Percentiles rank a stretch among this genome's conserved stretches.
Conservation (phyloP, 345 rosid species). For the Kandelia obovata region DNA sequence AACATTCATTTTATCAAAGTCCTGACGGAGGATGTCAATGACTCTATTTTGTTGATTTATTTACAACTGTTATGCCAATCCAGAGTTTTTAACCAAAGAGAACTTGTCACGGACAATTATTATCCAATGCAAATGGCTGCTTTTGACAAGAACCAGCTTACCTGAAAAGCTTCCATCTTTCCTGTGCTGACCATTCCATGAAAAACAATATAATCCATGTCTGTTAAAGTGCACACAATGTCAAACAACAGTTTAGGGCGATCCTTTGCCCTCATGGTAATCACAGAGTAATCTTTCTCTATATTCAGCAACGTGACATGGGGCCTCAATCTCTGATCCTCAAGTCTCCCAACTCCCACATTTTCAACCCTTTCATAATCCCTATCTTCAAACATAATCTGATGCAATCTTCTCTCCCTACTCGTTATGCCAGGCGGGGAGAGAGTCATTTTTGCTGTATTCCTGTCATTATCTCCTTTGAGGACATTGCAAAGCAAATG, state of each 20-base stretch:
- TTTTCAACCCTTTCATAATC: slow-evolving; percentile 69
- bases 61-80: neutral
- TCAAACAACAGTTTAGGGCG: slow-evolving; percentile 83
- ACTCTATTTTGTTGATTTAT: neutral
- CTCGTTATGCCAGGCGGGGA: slow-evolving; percentile 57
- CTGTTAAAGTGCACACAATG: slow-evolving; percentile 83
- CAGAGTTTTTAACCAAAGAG: neutral
- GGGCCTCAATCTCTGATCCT: slow-evolving; percentile 51
- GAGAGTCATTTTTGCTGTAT: slow-evolving; percentile 54
- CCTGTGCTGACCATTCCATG: slow-evolving; percentile 83
- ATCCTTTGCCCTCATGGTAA: slow-evolving; percentile 80
- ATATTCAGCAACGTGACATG: slow-evolving; percentile 61
- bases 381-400: slow-evolving; percentile 88
- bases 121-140: neutral
- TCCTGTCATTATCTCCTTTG: slow-evolving; percentile 51
- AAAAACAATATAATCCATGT: slow-evolving; percentile 88
- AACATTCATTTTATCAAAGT: neutral
- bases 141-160: slow-evolving; percentile 24
- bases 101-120: neutral
- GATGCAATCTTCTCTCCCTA: slow-evolving; percentile 84
- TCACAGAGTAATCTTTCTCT: slow-evolving; percentile 73
- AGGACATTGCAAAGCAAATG: slow-evolving; percentile 68
- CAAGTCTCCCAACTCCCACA: slow-evolving; percentile 29
- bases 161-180: slow-evolving; percentile 79
- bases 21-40: neutral